Base-by-base conservation (phyloP, 2,329 filamentous ascomycete genomes). In the Fusarium compactum region DNA sequence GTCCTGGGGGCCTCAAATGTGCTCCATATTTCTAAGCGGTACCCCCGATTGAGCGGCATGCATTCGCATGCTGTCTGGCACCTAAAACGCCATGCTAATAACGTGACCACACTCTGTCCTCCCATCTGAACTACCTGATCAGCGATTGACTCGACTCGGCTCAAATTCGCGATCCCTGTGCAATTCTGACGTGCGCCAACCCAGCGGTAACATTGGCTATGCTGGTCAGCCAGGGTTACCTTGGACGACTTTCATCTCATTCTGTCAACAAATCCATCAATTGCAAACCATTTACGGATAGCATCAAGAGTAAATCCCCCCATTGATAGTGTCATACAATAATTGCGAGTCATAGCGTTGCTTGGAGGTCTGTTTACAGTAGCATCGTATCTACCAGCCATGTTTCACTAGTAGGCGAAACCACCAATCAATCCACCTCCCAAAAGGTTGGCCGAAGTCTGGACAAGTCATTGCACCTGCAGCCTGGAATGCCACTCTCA, bases 21-120 rank as follows among this genome's bases (percentile, higher is more conserved):
- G 34, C 6, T 0, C 4, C 5, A 38, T 6, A n/a, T n/a, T n/a
- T n/a, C 3, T 16, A 4, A 11, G 18, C n/a, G 34, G 34, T n/a
- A 5, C 1, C 11, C 16, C 6, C 16, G 18, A n/a, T n/a, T 11
- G 10, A n/a, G 18, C 34, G 10, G 3, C 6, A 6, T 6, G 18
- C 34, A 30, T 30, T 30, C 11, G 29, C 29, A 30, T 6, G 12
- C 12, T 30, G 11, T 14, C 29, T 30, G 29, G 6, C 11, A 12
- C 29, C 29, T 12, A 30, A 30, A 30, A 30, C 29, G 29, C 5
- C 12, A 30, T 14, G 29, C 5, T 30, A 12, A 30, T 30, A 30
- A 30, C 11, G 29, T 14, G 29, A 30, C 34, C 11, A 2, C 11
- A 38, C 3, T 6, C 34, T 38, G 9, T n/a, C 0, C 34, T 11